These are phyloP conservation scores for Pseudocercospora cruenta DNA, from an alignment of 2,329 filamentous ascomycete species.

Conservation along the genomic window DNA sequence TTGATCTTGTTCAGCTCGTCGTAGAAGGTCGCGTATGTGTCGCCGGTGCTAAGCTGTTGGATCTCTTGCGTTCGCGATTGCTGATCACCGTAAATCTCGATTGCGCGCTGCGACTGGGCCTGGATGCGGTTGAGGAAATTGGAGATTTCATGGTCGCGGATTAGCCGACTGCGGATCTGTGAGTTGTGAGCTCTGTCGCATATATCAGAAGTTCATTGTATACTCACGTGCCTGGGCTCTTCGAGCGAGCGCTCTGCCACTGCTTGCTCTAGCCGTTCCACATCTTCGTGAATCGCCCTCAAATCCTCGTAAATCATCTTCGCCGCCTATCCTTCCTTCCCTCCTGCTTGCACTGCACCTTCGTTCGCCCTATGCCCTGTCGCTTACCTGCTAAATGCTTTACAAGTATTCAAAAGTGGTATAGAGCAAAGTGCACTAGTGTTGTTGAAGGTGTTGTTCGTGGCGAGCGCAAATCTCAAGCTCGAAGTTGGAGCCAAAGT, in stretches of 20 bases:
- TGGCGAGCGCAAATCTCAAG: neutral
- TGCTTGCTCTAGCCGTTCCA: slow-evolving; percentile 93
- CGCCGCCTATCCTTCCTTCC: neutral
- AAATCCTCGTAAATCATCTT: slow-evolving; percentile 88
- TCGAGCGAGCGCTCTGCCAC: slow-evolving; percentile 86
- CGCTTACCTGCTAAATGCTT: neutral
- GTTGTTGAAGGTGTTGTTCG: neutral
- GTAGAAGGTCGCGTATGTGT: slow-evolving; percentile 90
- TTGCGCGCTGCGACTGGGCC: slow-evolving; percentile 76
- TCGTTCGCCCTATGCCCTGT: neutral
- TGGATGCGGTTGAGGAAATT: slow-evolving; percentile 87
- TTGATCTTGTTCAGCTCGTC: slow-evolving; percentile 79
- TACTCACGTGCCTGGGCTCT: slow-evolving; percentile 80
- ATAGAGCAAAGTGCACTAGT: neutral
- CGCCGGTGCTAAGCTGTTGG: slow-evolving; percentile 79
- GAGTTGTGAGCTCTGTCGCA: slow-evolving; percentile 27
- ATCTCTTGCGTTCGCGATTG: slow-evolving; percentile 76
- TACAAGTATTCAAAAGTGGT: neutral
- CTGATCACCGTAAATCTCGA: slow-evolving; percentile 82
- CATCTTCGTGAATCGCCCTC: slow-evolving; percentile 90
- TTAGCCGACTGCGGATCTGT: slow-evolving; percentile 84
- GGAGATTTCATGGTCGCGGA: slow-evolving; percentile 88
- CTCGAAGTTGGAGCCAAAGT: neutral
- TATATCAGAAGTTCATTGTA: neutral
- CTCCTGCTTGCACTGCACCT: neutral